Evolutionary conservation across 768 basidiomycete genomes (phyloP), one percentile per base, ranked within the genome.

Genomic region (Pulveroboletus sp.): DNA sequence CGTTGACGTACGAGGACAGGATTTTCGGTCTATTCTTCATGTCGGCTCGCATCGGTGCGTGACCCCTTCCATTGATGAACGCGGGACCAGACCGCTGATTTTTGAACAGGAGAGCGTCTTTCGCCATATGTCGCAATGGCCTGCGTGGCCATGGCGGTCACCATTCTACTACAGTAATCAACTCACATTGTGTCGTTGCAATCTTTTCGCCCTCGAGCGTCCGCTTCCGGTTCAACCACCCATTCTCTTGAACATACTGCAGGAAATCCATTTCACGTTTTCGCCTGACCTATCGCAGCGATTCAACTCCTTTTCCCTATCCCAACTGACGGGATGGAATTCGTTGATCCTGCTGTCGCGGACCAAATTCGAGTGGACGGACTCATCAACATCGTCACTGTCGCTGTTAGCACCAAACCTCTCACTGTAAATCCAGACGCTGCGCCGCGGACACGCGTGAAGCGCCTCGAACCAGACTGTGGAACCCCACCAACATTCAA

Each of bases 81-180:
- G 4, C 12, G 14, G 17, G 23, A 19, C 40, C 34, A 6, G 11
- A 53, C 22, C 26, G 9, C 39, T 8, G 30, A 29, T 24, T 6
- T n/a, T n/a, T 31, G 13, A n/a, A 43, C 66, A 96, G 93, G 95
- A 43, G 96, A 98, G 68, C 80, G 96, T 17, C 72, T 99, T 38
- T 97, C 95, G 24, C 96, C 95, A 32, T 98, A 97, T 60, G 96
- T 99, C 14, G 86, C 89, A 6, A 67, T 99, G 13, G 92, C 95
- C 14, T 98, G 95, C 65, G 69, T 97, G 20, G 81, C 82, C 22
- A 98, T 99, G 96, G 96, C 93, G 1, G 73, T 85, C 39, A 83
- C 83, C 31, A 79, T 93, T 49, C 62, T 86, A 43, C 62, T 68
- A 26, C 74, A 71, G 60, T 79, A 68, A 53, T 47, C 38, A 40